A percentile compares a stretch with the other conserved stretches of the same genome.
These are phyloP conservation scores for maize (Zea mays) DNA, from an alignment of 176 grass and related monocot species.

Conservation along the genomic window DNA sequence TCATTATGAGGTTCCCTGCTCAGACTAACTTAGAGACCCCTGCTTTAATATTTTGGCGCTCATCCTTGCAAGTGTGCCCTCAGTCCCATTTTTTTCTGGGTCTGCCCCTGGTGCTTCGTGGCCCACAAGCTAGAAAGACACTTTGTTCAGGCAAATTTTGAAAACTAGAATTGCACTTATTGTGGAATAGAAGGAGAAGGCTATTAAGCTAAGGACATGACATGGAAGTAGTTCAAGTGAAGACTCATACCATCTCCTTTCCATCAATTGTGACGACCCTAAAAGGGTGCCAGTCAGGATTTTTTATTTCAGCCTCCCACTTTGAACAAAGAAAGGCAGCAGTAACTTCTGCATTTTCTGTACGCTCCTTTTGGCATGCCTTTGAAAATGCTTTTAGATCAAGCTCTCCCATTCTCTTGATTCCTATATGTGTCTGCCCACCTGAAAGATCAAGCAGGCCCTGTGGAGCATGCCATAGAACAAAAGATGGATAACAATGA, in stretches of 20 bases:
- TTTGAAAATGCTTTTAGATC: conserved; percentile 58
- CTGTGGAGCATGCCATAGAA: conserved; percentile 19
- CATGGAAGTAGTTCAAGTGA: background rate
- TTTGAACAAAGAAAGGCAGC: conserved; percentile 54
- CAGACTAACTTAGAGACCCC: too few species aligned
- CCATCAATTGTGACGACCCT: conserved; percentile 45
- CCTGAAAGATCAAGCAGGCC: conserved; percentile 38
- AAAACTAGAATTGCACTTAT: background rate
- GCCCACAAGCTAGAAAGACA: background rate
- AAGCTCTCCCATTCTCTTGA: conserved; percentile 76
- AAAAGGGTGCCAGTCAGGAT: conserved; percentile 69
- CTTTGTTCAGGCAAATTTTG: background rate
- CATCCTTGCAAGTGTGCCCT: too few species aligned
- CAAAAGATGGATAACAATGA: conserved; percentile 18
- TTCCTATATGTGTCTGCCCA: conserved; percentile 36
- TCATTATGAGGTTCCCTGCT: too few species aligned
- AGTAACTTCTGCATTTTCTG: conserved; percentile 47
- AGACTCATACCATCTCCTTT: conserved; percentile 45
- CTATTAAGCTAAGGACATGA: background rate
- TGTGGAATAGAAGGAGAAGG: background rate
- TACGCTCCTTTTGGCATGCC: conserved; percentile 43
- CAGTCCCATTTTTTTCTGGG: too few species aligned
- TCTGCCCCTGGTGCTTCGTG: too few species aligned
- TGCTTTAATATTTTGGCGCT: too few species aligned
- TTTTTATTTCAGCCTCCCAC: conserved; percentile 74